Evolutionary conservation across 2,329 filamentous ascomycete genomes (phyloP), one percentile per base, ranked within the genome.

Genomic region (Colletotrichum sp.): DNA sequence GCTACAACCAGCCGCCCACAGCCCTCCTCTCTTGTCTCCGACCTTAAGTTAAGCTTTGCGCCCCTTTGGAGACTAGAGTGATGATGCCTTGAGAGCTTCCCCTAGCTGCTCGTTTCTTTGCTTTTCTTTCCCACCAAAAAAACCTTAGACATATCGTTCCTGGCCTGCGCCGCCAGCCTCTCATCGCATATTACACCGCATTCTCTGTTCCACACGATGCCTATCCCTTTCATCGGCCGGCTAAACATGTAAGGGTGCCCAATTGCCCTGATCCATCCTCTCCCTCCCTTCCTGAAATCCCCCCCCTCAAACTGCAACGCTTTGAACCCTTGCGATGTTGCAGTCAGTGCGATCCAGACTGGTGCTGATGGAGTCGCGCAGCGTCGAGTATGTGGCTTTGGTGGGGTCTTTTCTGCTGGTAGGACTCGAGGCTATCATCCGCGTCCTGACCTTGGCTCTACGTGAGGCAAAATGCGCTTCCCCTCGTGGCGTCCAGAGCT

Each of bases 321-420:
- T 81, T 32, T 10, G 32, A 34, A 59, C 21, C 55, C 43, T 48
- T 69, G 26, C 34, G 18, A 52, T 69, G 67, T 52, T 69, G 79
- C 52, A 59, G 52, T 77, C 56, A 59, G 70, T 34, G 77, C 77
- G 61, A 69, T 61, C 56, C 21, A 32, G 48, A 34, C 62, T 72
- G 69, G 61, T 38, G 71, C 73, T 75, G 30, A 75, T 69, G 73
- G 63, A 62, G 43, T 73, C 66, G 30, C 26, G 28, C 78, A 96
- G 94, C 84, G 90, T 90, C 84, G 96, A 99, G 87, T 98, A 98
- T 86, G 86, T 97, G 77, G 95, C 96, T 52, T 91, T 99, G 58
- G 85, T 97, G 62, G 92, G 93, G 71, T 98, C 96, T 9, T 94
- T 98, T 81, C 81, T 95, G 68, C 90, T 99, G 48, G 93, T 98